Conservation (phyloP, 2,329 filamentous ascomycete genomes). For the Alternaria dauci region DNA sequence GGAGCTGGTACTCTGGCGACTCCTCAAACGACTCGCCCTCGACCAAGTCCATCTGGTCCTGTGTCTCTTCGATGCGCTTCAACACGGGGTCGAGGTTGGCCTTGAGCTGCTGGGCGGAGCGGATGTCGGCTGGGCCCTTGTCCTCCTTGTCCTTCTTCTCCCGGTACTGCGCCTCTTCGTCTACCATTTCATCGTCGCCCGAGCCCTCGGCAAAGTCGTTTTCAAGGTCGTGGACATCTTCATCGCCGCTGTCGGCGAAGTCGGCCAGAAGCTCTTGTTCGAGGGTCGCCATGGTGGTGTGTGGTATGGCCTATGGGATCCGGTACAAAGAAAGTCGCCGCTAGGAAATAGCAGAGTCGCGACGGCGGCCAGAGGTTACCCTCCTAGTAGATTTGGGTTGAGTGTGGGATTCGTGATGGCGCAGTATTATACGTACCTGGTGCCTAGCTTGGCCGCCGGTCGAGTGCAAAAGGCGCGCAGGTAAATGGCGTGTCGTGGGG, state of each 20-base stretch:
- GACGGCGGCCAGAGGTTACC: constrained; percentile 34
- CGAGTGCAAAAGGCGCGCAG: constrained; percentile 6
- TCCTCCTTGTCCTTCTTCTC: constrained; percentile 72
- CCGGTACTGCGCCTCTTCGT: constrained; percentile 65
- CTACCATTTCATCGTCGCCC: constrained; percentile 65
- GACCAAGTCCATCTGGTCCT: constrained; percentile 75
- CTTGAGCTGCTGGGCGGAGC: constrained; percentile 81
- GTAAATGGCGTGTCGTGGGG: constrained; percentile 7
- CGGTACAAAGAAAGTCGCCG: too few relatives aligned
- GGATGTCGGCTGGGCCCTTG: constrained; percentile 74
- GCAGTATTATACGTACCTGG: constrained; percentile 34
- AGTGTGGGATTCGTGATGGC: constrained; percentile 24
- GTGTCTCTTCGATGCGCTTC: constrained; percentile 62
- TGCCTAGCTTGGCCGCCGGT: constrained; percentile 24
- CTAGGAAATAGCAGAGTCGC: constrained; percentile 13
- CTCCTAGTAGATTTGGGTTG: constrained; percentile 32
- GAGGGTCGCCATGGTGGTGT: constrained; percentile 75
- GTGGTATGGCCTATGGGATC: not conserved
- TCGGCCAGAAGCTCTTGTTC: constrained; percentile 93
- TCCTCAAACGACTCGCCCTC: constrained; percentile 84
- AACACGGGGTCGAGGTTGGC: constrained; percentile 81
- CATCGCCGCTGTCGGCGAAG: constrained; percentile 83
- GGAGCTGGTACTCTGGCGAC: constrained; percentile 87
- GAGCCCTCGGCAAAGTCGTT: constrained; percentile 50
- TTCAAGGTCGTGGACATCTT: constrained; percentile 47